Conservation (phyloP, 768 basidiomycete genomes). For the Tulasnella calospora region DNA sequence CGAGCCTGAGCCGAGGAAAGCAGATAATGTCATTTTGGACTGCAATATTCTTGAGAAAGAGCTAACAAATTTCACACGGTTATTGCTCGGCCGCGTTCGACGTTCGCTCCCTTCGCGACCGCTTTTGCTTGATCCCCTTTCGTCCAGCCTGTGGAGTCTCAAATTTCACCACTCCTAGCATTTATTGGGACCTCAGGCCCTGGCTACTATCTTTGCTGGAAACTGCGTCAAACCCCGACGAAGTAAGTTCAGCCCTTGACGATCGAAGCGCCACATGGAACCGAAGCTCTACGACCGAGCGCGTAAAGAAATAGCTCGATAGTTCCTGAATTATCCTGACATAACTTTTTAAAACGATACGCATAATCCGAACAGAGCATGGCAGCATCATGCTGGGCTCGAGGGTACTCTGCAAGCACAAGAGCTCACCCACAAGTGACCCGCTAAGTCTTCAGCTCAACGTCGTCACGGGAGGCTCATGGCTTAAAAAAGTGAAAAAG, state of each 20-base stretch:
- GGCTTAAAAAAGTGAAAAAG: background rate
- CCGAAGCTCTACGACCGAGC: conserved; percentile 7
- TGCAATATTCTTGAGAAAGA: too few relatives aligned
- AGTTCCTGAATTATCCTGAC: background rate
- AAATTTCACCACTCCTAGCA: background rate
- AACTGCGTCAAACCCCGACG: conserved; percentile 13
- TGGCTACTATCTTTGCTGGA: background rate
- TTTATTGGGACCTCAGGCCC: conserved; percentile 5
- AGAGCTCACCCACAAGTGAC: background rate
- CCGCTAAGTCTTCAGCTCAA: background rate
- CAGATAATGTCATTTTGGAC: background rate
- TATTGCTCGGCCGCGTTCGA: too few relatives aligned
- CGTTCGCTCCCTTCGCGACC: too few relatives aligned
- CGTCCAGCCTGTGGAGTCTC: background rate
- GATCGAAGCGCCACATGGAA: conserved; percentile 6
- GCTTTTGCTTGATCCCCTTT: background rate
- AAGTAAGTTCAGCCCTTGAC: conserved; percentile 3
- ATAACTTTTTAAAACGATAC: background rate
- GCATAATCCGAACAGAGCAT: background rate
- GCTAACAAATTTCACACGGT: too few relatives aligned
- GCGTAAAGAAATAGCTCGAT: background rate
- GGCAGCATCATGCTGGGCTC: conserved; percentile 2
- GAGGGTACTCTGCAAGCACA: background rate
- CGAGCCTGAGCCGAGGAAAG: background rate
- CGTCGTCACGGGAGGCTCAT: background rate